Percentiles rank a stretch among this genome's conserved stretches.
Evolutionary conservation across 495 filamentous ascomycete species (phyloP).

Genomic region (Aspergillus hancockii): DNA sequence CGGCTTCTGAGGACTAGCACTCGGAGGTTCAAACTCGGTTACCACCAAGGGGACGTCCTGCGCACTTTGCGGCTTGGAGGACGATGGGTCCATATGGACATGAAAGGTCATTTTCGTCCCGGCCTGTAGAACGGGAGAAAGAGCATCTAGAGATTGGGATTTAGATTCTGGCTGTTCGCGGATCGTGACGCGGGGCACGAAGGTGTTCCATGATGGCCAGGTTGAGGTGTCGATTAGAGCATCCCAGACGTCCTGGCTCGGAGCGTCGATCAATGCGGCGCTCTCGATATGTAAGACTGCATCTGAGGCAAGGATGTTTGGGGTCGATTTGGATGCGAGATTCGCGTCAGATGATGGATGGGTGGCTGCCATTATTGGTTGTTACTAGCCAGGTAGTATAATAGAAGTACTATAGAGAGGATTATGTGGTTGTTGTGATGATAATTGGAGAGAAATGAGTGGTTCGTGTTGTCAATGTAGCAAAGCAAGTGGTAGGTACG

Average conservation of each 20-base stretch:
- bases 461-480: too few relatives aligned
- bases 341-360: slow-evolving; percentile 25
- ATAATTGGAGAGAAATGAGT: too few relatives aligned
- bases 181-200: slow-evolving; percentile 44
- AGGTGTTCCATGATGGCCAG: slow-evolving; percentile 47
- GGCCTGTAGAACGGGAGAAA: slow-evolving; percentile 33
- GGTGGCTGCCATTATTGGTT: slow-evolving; percentile 18
- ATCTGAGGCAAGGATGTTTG: slow-evolving; percentile 30
- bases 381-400: background rate
- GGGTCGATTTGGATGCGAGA: slow-evolving; percentile 30
- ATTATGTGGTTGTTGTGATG: background rate
- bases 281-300: slow-evolving; percentile 36
- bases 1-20: slow-evolving; percentile 13
- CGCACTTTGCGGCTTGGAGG: slow-evolving; percentile 28
- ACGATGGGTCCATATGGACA: slow-evolving; percentile 43
- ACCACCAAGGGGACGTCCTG: slow-evolving; percentile 29
- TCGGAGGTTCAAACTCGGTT: slow-evolving; percentile 33
- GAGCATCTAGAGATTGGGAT: background rate
- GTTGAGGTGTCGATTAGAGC: slow-evolving; percentile 42
- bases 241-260: slow-evolving; percentile 35
- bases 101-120: slow-evolving; percentile 44
- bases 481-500: too few relatives aligned
- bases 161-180: slow-evolving; percentile 32
- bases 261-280: slow-evolving; percentile 37
- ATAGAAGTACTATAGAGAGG: background rate